phyloP scores from a whole-genome alignment of 352 stramenopile genomes.

The Phytophthora crassamura region DNA sequence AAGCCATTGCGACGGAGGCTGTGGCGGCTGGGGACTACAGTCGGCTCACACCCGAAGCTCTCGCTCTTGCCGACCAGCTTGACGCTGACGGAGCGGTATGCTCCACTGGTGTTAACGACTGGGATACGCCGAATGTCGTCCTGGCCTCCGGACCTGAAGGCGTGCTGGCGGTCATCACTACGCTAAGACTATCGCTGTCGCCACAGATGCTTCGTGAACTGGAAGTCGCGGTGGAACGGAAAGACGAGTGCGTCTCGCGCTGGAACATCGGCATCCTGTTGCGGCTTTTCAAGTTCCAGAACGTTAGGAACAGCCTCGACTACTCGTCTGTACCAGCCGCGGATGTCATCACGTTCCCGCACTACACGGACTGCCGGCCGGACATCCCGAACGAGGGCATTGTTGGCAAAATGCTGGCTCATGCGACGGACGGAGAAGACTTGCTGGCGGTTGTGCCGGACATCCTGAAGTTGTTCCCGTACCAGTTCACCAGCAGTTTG shows the following conservation, averaged over 20 bases:
- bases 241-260: constrained; percentile 12
- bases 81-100: constrained; percentile 9
- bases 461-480: constrained; percentile 20
- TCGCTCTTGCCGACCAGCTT: constrained; percentile 11
- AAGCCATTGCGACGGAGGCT: constrained; percentile 10
- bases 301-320: constrained; percentile 6
- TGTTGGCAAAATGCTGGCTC: constrained; percentile 7
- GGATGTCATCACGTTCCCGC: constrained; percentile 15
- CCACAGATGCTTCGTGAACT: constrained; percentile 14
- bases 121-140: constrained; percentile 8
- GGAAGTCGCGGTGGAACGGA: constrained; percentile 1
- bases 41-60: constrained; percentile 9
- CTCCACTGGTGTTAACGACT: constrained; percentile 20
- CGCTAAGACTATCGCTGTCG: constrained; percentile 5
- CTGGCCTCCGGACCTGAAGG: constrained; percentile 5
- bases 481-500: constrained; percentile 17
- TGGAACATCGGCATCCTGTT: constrained; percentile 15
- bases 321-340: constrained; percentile 16
- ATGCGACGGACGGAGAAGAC: constrained; percentile 8
- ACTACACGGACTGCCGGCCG: constrained; percentile 22
- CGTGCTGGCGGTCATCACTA: constrained; percentile 4
- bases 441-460: constrained; percentile 14
- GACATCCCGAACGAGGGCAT: constrained; percentile 15
- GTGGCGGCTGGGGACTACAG: constrained; percentile 9
- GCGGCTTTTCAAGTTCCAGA: constrained; percentile 25